These are phyloP conservation scores for Lepidium aucheri DNA, from an alignment of 345 rosid species.

Conservation along the genomic window DNA sequence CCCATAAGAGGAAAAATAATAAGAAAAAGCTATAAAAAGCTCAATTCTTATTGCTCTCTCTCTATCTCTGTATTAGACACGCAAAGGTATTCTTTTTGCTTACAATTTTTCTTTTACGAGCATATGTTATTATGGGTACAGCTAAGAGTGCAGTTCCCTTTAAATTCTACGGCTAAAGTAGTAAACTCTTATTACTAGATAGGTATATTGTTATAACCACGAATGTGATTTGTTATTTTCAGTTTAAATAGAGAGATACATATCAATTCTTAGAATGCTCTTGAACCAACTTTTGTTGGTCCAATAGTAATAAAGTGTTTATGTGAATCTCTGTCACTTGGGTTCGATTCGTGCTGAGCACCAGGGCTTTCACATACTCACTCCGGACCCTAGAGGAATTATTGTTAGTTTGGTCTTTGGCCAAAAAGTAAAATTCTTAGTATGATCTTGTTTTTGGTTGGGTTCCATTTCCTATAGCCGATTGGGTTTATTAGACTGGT, in stretches of 20 bases:
- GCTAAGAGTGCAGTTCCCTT: slow-evolving; percentile 11
- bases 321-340: too few relatives aligned
- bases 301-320: too few relatives aligned
- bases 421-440: too few relatives aligned
- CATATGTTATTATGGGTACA: background rate
- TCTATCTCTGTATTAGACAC: slow-evolving; percentile 2
- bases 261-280: background rate
- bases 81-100: slow-evolving; percentile 13
- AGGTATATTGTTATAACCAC: background rate
- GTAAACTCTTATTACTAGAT: background rate
- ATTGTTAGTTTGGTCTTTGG: too few relatives aligned
- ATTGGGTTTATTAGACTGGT: background rate
- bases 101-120: slow-evolving; percentile 5
- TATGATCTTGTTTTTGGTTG: background rate
- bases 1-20: background rate
- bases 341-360: too few relatives aligned
- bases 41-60: slow-evolving; percentile 8
- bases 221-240: background rate
- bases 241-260: background rate
- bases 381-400: too few relatives aligned
- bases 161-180: slow-evolving; percentile 1
- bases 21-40: background rate
- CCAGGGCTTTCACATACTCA: too few relatives aligned
- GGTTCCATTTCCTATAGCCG: background rate
- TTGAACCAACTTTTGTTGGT: background rate